Conservation (phyloP, 2,329 filamentous ascomycete genomes). For the Epichloe brachyelytri region DNA sequence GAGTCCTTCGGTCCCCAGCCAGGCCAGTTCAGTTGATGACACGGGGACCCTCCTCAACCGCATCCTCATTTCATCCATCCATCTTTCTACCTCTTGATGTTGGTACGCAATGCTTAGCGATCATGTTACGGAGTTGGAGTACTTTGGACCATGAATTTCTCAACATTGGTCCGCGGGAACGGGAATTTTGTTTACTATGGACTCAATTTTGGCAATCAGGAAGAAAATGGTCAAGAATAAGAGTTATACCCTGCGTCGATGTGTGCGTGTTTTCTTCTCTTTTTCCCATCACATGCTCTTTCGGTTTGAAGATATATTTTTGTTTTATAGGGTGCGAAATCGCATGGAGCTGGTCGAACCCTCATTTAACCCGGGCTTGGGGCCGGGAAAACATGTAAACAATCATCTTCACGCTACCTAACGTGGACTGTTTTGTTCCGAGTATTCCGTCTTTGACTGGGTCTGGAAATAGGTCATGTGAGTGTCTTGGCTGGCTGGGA, state of each 20-base stretch:
- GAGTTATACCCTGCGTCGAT: background rate
- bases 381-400: too few relatives aligned
- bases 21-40: constrained; percentile 22
- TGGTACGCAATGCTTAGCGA: background rate
- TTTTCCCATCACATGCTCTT: too few relatives aligned
- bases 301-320: too few relatives aligned
- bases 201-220: background rate
- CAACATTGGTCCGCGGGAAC: background rate
- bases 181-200: background rate
- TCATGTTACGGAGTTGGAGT: background rate
- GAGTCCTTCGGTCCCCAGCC: constrained; percentile 28
- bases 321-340: too few relatives aligned
- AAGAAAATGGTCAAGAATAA: background rate
- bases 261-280: background rate
- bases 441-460: too few relatives aligned
- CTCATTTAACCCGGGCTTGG: too few relatives aligned
- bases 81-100: background rate
- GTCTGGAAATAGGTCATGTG: too few relatives aligned
- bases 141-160: background rate
- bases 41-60: background rate
- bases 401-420: too few relatives aligned
- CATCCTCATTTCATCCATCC: background rate
- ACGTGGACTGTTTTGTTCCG: too few relatives aligned
- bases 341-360: too few relatives aligned
- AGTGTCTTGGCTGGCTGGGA: too few relatives aligned